A percentile compares a stretch with the other conserved stretches of the same genome.
Conservation (phyloP, 345 rosid species). For the Pistacia vera region DNA sequence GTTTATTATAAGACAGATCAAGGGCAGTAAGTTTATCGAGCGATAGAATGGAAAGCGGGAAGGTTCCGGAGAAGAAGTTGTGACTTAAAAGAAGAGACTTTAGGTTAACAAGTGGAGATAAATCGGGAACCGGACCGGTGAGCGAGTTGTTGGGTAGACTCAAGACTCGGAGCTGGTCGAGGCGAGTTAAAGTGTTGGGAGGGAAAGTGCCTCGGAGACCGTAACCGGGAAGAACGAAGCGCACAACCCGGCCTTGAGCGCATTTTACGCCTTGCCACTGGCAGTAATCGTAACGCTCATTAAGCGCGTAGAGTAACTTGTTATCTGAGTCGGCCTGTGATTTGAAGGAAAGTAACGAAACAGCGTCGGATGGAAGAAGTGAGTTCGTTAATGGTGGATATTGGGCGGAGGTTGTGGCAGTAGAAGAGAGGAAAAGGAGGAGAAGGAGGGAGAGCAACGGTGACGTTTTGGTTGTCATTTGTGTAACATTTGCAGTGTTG, state of each 20-base stretch:
- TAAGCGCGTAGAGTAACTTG: slow-evolving; percentile 68
- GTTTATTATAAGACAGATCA: slow-evolving; percentile 54
- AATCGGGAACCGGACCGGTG: slow-evolving; percentile 80
- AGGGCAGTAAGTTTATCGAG: slow-evolving; percentile 65
- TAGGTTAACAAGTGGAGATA: slow-evolving; percentile 72
- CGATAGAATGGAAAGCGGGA: slow-evolving; percentile 61
- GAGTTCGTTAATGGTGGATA: slow-evolving; percentile 40
- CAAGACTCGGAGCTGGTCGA: slow-evolving; percentile 91
- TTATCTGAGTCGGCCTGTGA: slow-evolving; percentile 80
- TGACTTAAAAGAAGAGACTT: slow-evolving; percentile 61
- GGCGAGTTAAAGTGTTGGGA: slow-evolving; percentile 64
- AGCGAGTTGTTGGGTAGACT: slow-evolving; percentile 79
- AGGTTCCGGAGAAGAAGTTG: slow-evolving; percentile 70
- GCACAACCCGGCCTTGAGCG: slow-evolving; percentile 78
- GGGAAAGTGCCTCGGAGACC: slow-evolving; percentile 74
- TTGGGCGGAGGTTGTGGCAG: slow-evolving; percentile 18
- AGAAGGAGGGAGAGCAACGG: slow-evolving; percentile 1
- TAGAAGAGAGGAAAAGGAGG: slow-evolving; percentile 23
- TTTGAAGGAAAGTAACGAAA: slow-evolving; percentile 76
- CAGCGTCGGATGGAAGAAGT: slow-evolving; percentile 68
- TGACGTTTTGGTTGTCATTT: slow-evolving; percentile 11
- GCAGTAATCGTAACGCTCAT: slow-evolving; percentile 89
- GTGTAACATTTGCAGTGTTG: neutral
- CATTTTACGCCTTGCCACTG: slow-evolving; percentile 95
- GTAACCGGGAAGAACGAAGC: slow-evolving; percentile 51